A percentile compares a stretch with the other conserved stretches of the same genome.
phyloP scores from a whole-genome alignment of 2,329 filamentous ascomycete species.

The Aspergillus versicolor region DNA sequence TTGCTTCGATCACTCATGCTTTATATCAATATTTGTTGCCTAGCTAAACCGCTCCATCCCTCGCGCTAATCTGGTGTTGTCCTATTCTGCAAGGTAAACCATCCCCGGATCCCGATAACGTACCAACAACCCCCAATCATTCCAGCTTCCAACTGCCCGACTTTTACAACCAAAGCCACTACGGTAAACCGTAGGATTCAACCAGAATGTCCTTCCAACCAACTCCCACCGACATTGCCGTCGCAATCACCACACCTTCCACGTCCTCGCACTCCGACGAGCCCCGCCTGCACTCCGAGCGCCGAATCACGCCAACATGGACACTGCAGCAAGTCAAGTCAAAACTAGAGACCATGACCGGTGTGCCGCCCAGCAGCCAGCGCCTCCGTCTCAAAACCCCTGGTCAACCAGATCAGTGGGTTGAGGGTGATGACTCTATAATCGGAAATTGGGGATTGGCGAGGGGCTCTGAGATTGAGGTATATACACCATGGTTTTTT shows the following conservation, averaged over 20 bases:
- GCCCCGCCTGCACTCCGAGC: conserved; percentile 66
- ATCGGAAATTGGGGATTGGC: conserved; percentile 51
- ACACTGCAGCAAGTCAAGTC: conserved; percentile 77
- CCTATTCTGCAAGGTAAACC: background rate
- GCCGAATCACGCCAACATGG: conserved; percentile 91
- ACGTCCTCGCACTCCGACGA: conserved; percentile 16
- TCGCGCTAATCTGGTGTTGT: background rate
- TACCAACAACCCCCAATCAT: background rate
- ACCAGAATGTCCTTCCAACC: conserved; percentile 37
- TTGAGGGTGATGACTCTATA: conserved; percentile 69
- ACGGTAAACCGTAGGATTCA: background rate
- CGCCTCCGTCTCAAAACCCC: conserved; percentile 69
- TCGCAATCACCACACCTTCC: conserved; percentile 37
- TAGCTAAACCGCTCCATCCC: background rate
- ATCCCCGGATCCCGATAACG: background rate
- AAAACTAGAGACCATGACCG: conserved; percentile 90
- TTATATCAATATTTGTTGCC: background rate
- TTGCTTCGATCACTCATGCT: background rate
- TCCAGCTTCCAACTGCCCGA: background rate
- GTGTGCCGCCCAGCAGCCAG: conserved; percentile 79
- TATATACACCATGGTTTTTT: conserved; percentile 21
- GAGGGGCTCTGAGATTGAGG: conserved; percentile 46
- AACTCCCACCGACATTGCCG: conserved; percentile 39
- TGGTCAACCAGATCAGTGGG: conserved; percentile 59
- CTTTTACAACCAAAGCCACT: background rate